Evolutionary conservation across 305 asterid genomes (phyloP).

Genomic region (Ilex paraguariensis): DNA sequence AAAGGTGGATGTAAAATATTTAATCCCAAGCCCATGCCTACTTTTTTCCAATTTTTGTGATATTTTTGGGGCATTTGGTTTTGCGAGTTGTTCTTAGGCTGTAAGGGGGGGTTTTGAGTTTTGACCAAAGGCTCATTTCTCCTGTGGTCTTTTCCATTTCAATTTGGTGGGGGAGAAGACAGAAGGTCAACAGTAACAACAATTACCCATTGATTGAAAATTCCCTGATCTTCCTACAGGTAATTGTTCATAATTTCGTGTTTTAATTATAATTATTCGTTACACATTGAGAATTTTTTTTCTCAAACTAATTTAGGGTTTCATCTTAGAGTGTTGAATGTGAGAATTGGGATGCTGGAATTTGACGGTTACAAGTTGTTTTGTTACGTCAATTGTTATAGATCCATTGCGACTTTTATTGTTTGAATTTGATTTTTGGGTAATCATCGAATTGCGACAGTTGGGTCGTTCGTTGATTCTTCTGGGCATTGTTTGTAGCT

Average conservation of each 20-base stretch:
- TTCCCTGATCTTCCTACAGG: neutral
- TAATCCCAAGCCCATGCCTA: conserved; percentile 20
- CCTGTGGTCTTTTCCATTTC: conserved; percentile 6
- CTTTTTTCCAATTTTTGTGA: conserved; percentile 15
- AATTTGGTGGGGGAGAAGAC: conserved; percentile 14
- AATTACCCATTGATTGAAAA: conserved; percentile 6
- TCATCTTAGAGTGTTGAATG: neutral
- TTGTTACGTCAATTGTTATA: neutral
- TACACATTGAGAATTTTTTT: neutral
- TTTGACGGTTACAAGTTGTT: neutral
- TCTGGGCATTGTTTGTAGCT: neutral
- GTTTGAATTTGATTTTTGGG: neutral
- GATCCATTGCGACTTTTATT: neutral
- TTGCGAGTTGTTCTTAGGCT: conserved; percentile 7
- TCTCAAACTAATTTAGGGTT: neutral
- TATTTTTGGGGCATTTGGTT: conserved; percentile 5
- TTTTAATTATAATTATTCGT: neutral
- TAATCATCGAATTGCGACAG: neutral
- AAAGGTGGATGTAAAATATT: conserved; percentile 19
- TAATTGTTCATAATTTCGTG: neutral
- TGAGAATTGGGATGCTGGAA: neutral
- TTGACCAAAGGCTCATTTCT: conserved; percentile 9
- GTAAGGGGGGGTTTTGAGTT: neutral
- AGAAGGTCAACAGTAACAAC: conserved; percentile 12
- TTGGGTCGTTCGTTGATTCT: neutral